Base-by-base conservation (phyloP, 805 yeast species). In the Kockiozyma suomiensis region DNA sequence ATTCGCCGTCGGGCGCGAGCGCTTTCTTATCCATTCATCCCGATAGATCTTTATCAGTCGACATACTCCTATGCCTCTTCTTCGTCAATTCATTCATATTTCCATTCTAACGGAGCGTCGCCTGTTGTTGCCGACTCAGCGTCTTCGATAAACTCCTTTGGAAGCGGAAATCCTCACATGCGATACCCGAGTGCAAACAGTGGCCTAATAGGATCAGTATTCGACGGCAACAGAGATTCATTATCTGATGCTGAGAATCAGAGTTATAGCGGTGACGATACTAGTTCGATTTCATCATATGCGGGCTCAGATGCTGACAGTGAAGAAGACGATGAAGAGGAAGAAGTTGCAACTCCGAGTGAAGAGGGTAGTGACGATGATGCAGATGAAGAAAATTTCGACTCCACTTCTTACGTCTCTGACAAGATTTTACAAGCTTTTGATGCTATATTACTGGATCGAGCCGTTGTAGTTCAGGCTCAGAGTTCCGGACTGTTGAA, bases 241-340 rank as follows among this genome's bases (percentile, higher is more conserved):
- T 21, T n/a, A n/a, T 43, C 41, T 7, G 48, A 41, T 12, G 48
- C 41, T 7, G 63, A 54, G 7, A 33, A 45, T 45, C 46, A 41
- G 19, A 43, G 40, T 43, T 50, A 43, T 3, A 38, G 54, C n/a
- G 56, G 35, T 46, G 58, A 51, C 42, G 50, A 33, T 5, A 56
- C 61, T 12, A 56, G 54, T n/a, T 62, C 66, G 21, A 56, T 62
- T 30, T 62, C 66, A 1, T 60, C 65, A 12, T 62, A 62, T 42
- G 66, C 66, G 4, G 66, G 66, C 13, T 62, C 66, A 10, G 66
- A 62, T 42, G 66, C 64, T 12, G 65, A 49, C 26, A 61, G 64
- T 23, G 58, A 54, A 2, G 48, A 23, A 23, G 53, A 33, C 5
- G 45, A n/a, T 21, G 56, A 38, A 6, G 33, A 32, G 8, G 42